phyloP scores from a whole-genome alignment of 129 eudicot species.

The Tagetes patula region DNA sequence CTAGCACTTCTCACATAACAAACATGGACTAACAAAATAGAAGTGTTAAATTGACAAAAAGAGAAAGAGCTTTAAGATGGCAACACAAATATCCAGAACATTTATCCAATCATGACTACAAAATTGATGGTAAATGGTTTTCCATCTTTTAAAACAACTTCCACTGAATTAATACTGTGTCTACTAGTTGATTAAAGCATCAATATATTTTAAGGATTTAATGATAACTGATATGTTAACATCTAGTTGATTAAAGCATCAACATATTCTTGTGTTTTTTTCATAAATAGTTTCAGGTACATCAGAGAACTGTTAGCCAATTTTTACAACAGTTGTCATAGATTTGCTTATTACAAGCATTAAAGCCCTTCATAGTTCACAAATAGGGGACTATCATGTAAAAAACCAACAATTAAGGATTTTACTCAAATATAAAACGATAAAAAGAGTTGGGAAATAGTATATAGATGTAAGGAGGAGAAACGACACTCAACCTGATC shows the following conservation, averaged over 20 bases:
- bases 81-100: neutral
- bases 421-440: neutral
- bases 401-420: too few species aligned
- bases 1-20: neutral
- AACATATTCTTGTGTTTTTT: neutral
- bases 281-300: neutral
- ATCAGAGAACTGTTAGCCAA: neutral
- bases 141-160: slow-evolving; percentile 4
- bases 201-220: neutral
- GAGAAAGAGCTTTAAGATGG: neutral
- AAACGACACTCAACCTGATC: slow-evolving; percentile 63
- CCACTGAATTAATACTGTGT: neutral
- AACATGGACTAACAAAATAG: neutral
- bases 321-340: neutral
- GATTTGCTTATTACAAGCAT: neutral
- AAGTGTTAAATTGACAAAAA: neutral
- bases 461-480: neutral
- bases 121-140: neutral
- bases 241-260: too few species aligned
- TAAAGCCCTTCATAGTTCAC: neutral
- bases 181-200: neutral
- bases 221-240: neutral
- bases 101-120: neutral
- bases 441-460: neutral
- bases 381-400: neutral